phyloP scores from a whole-genome alignment of 257 asterid species.

The Gentiana straminea region DNA sequence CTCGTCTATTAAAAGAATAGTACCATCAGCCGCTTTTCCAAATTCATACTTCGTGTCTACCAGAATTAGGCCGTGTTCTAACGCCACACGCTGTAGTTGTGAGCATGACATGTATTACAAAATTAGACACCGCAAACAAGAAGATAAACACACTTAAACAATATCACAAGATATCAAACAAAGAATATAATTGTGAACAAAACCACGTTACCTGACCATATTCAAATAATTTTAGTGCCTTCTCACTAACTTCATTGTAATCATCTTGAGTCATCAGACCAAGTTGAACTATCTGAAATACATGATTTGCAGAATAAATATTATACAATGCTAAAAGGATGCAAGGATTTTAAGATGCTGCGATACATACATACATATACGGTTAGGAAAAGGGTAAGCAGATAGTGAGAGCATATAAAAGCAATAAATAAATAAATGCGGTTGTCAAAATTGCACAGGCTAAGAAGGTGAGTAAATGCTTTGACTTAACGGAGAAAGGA shows the following conservation, averaged over 20 bases:
- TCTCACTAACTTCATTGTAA: conserved; percentile 61
- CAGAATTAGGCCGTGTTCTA: conserved; percentile 74
- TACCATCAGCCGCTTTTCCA: conserved; percentile 86
- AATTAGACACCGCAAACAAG: neutral
- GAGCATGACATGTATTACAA: neutral
- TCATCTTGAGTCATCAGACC: conserved; percentile 81
- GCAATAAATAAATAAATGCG: too few relatives aligned
- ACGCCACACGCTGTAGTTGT: conserved; percentile 46
- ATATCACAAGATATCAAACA: too few relatives aligned
- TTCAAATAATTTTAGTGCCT: conserved; percentile 68
- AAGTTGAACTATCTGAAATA: conserved; percentile 52
- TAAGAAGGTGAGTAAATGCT: too few relatives aligned
- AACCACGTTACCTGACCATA: conserved; percentile 65
- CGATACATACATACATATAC: too few relatives aligned
- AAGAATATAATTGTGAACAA: too few relatives aligned
- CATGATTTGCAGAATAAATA: conserved; percentile 11
- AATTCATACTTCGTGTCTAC: conserved; percentile 97
- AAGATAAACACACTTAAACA: neutral
- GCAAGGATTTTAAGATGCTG: too few relatives aligned
- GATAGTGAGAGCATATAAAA: too few relatives aligned
- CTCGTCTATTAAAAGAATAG: conserved; percentile 74
- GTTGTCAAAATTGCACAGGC: too few relatives aligned
- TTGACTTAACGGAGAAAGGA: too few relatives aligned
- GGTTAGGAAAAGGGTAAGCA: too few relatives aligned
- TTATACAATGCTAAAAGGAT: too few relatives aligned